Base-by-base conservation (phyloP, 306 rosid genomes). In the Cicer cuneatum region DNA sequence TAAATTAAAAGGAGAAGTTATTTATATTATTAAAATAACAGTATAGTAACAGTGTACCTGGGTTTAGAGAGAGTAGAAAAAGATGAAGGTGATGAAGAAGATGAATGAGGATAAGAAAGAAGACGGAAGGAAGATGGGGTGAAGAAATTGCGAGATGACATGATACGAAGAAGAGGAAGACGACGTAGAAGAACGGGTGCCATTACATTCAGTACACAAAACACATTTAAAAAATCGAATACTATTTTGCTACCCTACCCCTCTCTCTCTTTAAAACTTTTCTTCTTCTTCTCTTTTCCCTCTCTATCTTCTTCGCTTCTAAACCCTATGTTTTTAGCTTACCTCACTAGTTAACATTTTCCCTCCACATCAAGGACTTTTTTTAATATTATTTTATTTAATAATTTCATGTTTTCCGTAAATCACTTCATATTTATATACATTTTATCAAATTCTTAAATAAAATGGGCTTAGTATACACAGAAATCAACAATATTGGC, bases 121-220 rank as follows among this genome's bases (percentile, higher is more conserved):
- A 43, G 71, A 16, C 71, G 78, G 33, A 82, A 15, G 53, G 82
- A 65, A 75, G 85, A 72, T 11, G 73, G 18, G 11, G 72, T 15
- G 54, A 85, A 51, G 76, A 73, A 82, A 13, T 16, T 18, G 70
- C 87, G 85, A 68, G 89, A 83, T 10, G 88, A 77, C 94, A 89
- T 87, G 83, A 82, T 79, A 67, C 86, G 90, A 59, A 74, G 66
- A n/a, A 37, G 76, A 74, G 87, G 57, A 41, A 58, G 81, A 12
- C 87, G 78, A 38, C 53, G 51, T 4, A 54, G 76, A 62, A 84
- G 85, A 18, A 76, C 78, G 78, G 69, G 85, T 83, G 90, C 92
- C 97, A 91, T 86, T 72, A 66, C 52, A 46, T 43, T 56, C 39
- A 10, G 12, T 56, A 39, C 61, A 61, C 77, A n/a, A 73, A 10